phyloP scores from a whole-genome alignment of 2,329 filamentous ascomycete species.

The Hypoxylon sp. region DNA sequence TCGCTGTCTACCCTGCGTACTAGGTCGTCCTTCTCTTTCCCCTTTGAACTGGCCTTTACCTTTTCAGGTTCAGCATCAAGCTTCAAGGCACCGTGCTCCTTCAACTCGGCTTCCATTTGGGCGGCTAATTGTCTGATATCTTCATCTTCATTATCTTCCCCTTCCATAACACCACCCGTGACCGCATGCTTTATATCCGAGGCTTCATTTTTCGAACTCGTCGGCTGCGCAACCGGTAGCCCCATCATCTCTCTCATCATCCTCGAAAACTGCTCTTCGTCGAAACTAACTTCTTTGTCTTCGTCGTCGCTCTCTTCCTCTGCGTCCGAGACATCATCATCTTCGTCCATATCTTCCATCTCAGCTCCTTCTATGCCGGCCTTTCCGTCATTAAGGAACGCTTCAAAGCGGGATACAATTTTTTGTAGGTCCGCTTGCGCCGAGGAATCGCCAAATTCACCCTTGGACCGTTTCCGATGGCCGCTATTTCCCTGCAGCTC shows the following conservation, averaged over 20 bases:
- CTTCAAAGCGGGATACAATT: slow-evolving; percentile 94
- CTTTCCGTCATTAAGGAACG: slow-evolving; percentile 88
- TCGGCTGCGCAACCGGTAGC: slow-evolving; percentile 58
- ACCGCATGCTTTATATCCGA: slow-evolving; percentile 22
- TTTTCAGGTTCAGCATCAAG: slow-evolving; percentile 60
- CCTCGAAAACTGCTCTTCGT: slow-evolving; percentile 85
- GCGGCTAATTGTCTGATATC: slow-evolving; percentile 76
- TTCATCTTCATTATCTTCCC: slow-evolving; percentile 65
- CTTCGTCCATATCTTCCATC: slow-evolving; percentile 78
- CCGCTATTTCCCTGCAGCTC: slow-evolving; percentile 74
- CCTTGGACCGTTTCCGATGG: slow-evolving; percentile 37
- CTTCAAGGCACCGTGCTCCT: slow-evolving; percentile 75
- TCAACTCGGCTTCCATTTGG: slow-evolving; percentile 81
- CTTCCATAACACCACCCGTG: slow-evolving; percentile 33
- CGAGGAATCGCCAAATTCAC: slow-evolving; percentile 74
- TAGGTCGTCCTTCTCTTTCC: slow-evolving; percentile 37
- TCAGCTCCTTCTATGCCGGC: slow-evolving; percentile 86
- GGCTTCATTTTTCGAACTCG: slow-evolving; percentile 23
- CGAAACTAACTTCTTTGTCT: slow-evolving; percentile 82
- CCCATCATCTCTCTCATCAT: slow-evolving; percentile 97
- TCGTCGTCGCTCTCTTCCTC: slow-evolving; percentile 74
- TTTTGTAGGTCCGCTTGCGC: slow-evolving; percentile 85
- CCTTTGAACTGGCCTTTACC: slow-evolving; percentile 47
- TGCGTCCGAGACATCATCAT: slow-evolving; percentile 68
- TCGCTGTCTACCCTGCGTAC: slow-evolving; percentile 56